phyloP scores from a whole-genome alignment of 345 rosid genomes.

The Acer negundo region DNA sequence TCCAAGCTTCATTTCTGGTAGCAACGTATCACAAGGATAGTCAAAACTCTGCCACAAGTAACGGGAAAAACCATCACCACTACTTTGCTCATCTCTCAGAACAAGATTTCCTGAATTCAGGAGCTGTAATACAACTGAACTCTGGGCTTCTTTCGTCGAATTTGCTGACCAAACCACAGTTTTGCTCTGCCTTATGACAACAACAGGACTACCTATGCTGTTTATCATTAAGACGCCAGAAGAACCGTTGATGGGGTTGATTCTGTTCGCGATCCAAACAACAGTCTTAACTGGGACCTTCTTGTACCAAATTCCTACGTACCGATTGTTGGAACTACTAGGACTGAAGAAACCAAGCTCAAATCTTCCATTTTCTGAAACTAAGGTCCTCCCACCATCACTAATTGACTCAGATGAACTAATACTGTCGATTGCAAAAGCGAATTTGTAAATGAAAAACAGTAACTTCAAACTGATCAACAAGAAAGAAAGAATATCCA shows the following conservation, averaged over 20 bases:
- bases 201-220: constrained; percentile 23
- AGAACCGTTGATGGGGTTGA: constrained; percentile 40
- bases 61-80: too few relatives aligned
- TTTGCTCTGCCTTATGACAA: constrained; percentile 16
- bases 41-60: constrained; percentile 56
- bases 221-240: constrained; percentile 34
- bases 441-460: neutral
- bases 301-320: constrained; percentile 23
- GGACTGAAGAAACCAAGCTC: neutral
- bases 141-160: neutral
- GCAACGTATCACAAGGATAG: constrained; percentile 47
- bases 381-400: constrained; percentile 16
- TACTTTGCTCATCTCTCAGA: neutral
- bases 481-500: neutral
- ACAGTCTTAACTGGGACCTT: constrained; percentile 32
- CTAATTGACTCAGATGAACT: neutral
- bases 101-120: constrained; percentile 30
- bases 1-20: constrained; percentile 52
- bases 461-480: neutral
- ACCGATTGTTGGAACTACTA: too few relatives aligned
- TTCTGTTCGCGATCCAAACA: constrained; percentile 62
- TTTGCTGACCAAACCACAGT: constrained; percentile 21
- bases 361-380: constrained; percentile 15
- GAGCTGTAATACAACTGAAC: constrained; percentile 17
- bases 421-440: constrained; percentile 1